Base-by-base conservation (phyloP, 192 early-diverging fungal species). In the Podila epicladia region DNA sequence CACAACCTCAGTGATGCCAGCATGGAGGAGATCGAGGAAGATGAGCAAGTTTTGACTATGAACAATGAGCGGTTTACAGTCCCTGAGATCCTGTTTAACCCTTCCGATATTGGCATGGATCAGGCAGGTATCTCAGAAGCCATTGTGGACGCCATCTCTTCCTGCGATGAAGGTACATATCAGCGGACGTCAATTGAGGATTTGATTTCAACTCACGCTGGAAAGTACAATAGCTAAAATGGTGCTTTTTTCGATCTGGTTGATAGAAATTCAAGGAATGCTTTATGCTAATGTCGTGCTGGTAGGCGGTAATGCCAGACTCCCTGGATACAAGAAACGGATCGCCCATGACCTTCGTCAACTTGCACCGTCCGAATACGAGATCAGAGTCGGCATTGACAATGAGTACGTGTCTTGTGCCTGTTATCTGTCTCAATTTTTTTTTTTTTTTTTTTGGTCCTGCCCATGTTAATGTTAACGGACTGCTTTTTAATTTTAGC, bases 11-110 rank as follows among this genome's bases (percentile, higher is more conserved):
- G 60, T 17, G 74, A 64, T 31, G 41, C 57, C 26, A 64, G 67
- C n/a, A 71, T 64, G 63, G 28, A 28, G 15, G 59, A 58, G 35
- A 63, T 49, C 15, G 35, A 69, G 58, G 66, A 69, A 3, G 83
- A 87, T 0, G 86, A 88, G 33, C 91, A 93, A 60, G 76, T 92
- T 20, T 77, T 93, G 45, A 65, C 73, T 11, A 89, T 94, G 88
- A 91, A 91, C 67, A 93, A 93, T 70, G 93, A 94, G 67, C 86
- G 93, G 4, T 92, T 94, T 71, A 91, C 88, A 62, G 87, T 94
- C 11, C 91, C 93, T n/a, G 93, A 94, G 63, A 85, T 93, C 37
- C 76, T 94, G 8, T 91, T 94, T 62, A 75, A 92, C 79, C 93
- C 93, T 6, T 89, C 91, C 8, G 91, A 94, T 80, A 92, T 94